Percentiles rank a stretch among this genome's conserved stretches.
Conservation (phyloP, 164 flowering plant species). For the Magnolia kwangsiensis region DNA sequence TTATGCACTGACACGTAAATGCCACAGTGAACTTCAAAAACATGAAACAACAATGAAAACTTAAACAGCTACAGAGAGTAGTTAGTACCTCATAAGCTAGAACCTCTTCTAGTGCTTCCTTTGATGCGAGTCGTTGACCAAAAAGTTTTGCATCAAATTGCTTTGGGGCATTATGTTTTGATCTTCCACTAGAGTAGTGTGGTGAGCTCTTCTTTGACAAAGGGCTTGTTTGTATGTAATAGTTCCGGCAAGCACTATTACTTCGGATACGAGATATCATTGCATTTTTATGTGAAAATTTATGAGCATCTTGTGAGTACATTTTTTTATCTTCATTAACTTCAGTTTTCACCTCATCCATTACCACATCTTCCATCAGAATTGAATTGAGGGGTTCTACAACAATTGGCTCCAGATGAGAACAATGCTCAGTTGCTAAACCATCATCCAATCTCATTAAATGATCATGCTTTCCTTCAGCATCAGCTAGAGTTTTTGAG, state of each 20-base stretch:
- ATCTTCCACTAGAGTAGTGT: conserved; percentile 30
- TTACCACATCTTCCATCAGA: conserved; percentile 30
- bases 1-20: neutral
- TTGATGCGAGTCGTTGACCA: conserved; percentile 43
- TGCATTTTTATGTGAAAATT: conserved; percentile 42
- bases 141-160: conserved; percentile 53
- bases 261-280: conserved; percentile 49
- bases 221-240: conserved; percentile 37
- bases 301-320: conserved; percentile 31
- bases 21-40: neutral
- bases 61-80: neutral
- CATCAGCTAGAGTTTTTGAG: conserved; percentile 15
- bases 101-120: conserved; percentile 72
- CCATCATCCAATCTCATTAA: conserved; percentile 22
- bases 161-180: conserved; percentile 43
- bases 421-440: conserved; percentile 19
- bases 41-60: neutral
- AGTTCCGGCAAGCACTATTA: conserved; percentile 47
- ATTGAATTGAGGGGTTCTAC: conserved; percentile 32
- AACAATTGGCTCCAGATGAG: conserved; percentile 27
- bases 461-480: conserved; percentile 18
- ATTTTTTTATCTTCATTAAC: conserved; percentile 28
- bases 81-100: conserved; percentile 58
- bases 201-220: conserved; percentile 43
- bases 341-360: conserved; percentile 35